Base-by-base conservation (phyloP, 768 basidiomycete species). In the Lactarius psammicola region DNA sequence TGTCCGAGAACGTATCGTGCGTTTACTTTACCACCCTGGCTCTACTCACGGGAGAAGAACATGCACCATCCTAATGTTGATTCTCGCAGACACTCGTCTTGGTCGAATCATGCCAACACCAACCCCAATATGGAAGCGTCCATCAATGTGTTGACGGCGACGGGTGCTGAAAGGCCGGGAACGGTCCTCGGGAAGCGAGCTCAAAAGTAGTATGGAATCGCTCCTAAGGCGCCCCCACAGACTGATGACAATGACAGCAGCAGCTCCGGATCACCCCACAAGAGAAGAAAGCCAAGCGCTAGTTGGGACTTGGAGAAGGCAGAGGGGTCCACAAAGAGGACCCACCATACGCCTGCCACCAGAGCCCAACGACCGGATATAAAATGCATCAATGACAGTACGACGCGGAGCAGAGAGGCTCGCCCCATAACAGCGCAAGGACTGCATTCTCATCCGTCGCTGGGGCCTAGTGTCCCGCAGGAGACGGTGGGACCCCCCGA, bases 351-450 rank as follows among this genome's bases (percentile, higher is more conserved):
- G 6, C 33, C 17, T 7, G 42, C 10, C 0, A 23, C 44, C 33
- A 28, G 40, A 44, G 23, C 33, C 62, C 56, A 6, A 17, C 2
- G 13, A 4, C n/a, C 4, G 2, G 5, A 15, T 40, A 3, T 17
- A 36, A 2, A 2, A 11, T 13, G 20, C 26, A 56, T 42, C n/a
- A 4, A 33, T 34, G 26, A 34, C 11, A 33, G 56, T 17, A 23
- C 23, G 42, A 46, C 33, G 56, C 42, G 42, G 62, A 49, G 62
- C 62, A 26, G 62, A 49, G 44, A 49, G 44, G 44, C 62, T 56
- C 56, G 56, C 62, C 4, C 26, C 42, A 31, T 3, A 13, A 36
- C 26, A 11, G 33, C 23, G 13, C 42, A 57, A 4, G 63, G 26
- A 59, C 1, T 64, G 31, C n/a, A 58, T 36, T 49, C 38, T 20